These are phyloP conservation scores for Pyrenophora teres DNA, from an alignment of 2,329 filamentous ascomycete species.

Conservation along the genomic window DNA sequence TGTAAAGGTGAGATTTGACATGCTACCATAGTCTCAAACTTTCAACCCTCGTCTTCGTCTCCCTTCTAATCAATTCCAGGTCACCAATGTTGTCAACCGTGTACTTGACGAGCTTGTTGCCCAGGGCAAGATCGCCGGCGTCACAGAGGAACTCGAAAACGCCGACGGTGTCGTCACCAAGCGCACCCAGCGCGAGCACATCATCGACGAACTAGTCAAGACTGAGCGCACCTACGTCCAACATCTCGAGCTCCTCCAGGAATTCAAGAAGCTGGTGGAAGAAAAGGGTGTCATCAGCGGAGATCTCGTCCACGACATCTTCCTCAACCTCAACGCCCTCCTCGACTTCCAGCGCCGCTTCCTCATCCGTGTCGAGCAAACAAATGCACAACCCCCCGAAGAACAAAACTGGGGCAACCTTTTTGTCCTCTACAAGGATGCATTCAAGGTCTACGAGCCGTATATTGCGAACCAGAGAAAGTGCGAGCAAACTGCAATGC, in stretches of 20 bases:
- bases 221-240: conserved; percentile 98
- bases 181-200: conserved; percentile 78
- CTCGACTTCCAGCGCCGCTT: conserved; percentile 95
- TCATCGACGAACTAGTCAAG: conserved; percentile 87
- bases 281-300: conserved; percentile 86
- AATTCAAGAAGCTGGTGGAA: conserved; percentile 87
- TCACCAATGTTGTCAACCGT: conserved; percentile 88
- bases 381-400: conserved; percentile 77
- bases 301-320: conserved; percentile 91
- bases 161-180: conserved; percentile 53
- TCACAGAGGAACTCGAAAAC: conserved; percentile 57
- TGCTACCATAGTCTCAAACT: neutral
- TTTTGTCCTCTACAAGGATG: conserved; percentile 81
- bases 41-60: neutral
- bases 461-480: conserved; percentile 97
- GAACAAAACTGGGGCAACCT: conserved; percentile 94
- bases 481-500: conserved; percentile 81
- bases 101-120: conserved; percentile 86
- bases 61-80: conserved; percentile 52
- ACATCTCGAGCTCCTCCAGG: conserved; percentile 90
- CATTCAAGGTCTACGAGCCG: conserved; percentile 90
- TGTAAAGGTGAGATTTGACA: conserved; percentile 69
- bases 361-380: conserved; percentile 92
- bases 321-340: conserved; percentile 92
- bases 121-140: conserved; percentile 67